Evolutionary conservation across 257 asterid genomes (phyloP).

Genomic region (Cinchona pubescens): DNA sequence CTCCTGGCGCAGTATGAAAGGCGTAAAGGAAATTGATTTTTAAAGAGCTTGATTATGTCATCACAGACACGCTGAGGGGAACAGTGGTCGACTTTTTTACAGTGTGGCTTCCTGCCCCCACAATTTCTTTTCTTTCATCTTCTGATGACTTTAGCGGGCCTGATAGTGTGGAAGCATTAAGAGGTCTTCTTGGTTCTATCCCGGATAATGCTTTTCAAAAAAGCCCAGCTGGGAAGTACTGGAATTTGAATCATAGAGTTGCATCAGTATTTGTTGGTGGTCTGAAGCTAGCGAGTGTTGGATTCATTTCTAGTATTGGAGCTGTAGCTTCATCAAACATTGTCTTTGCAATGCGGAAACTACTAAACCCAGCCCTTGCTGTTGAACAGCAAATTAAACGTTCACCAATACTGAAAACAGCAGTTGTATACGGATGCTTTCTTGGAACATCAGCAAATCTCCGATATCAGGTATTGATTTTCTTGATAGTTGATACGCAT

Average conservation of each 20-base stretch:
- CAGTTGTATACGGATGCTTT: conserved; percentile 65
- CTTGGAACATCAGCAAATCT: conserved; percentile 87
- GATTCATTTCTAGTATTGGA: conserved; percentile 89
- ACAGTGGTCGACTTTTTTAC: conserved; percentile 89
- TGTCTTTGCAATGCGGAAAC: conserved; percentile 45
- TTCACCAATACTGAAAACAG: conserved; percentile 87
- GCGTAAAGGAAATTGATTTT: conserved; percentile 81
- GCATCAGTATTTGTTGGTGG: conserved; percentile 89
- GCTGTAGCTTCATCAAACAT: conserved; percentile 89
- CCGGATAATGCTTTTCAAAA: conserved; percentile 97
- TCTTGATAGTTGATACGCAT: neutral
- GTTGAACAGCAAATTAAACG: conserved; percentile 51
- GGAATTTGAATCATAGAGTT: conserved; percentile 78
- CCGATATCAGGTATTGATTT: conserved; percentile 71
- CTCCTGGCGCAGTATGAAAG: conserved; percentile 83
- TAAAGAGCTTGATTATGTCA: conserved; percentile 84
- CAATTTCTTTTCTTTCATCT: conserved; percentile 63
- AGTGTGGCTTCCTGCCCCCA: conserved; percentile 99
- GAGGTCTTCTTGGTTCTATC: conserved; percentile 86
- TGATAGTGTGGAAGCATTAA: conserved; percentile 60
- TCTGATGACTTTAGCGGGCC: conserved; percentile 42
- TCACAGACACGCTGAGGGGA: conserved; percentile 79
- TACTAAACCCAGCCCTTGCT: conserved; percentile 52
- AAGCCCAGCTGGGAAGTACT: conserved; percentile 66
- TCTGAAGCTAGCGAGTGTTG: conserved; percentile 82